These are phyloP conservation scores for Magnolia changhungtana DNA, from an alignment of 164 flowering plant genomes.

Conservation along the genomic window DNA sequence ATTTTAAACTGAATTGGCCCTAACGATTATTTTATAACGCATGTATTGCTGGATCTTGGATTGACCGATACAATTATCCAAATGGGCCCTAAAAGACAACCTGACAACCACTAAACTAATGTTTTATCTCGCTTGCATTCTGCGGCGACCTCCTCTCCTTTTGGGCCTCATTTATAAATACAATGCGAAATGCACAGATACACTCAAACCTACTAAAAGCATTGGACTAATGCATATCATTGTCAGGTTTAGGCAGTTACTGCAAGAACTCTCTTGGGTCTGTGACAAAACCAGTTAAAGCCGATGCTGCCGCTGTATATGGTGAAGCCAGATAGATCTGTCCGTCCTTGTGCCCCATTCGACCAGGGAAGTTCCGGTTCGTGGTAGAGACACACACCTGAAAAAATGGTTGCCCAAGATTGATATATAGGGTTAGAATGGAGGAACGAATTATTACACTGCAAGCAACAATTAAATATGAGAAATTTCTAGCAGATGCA, in stretches of 20 bases:
- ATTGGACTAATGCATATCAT: neutral
- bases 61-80: too few species aligned
- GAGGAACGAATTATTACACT: neutral
- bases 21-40: too few species aligned
- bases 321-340: constrained; percentile 96
- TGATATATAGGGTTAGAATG: neutral
- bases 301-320: constrained; percentile 95
- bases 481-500: neutral
- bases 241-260: constrained; percentile 18
- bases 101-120: too few species aligned
- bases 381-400: constrained; percentile 98
- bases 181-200: too few species aligned
- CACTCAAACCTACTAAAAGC: neutral
- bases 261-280: constrained; percentile 89
- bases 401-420: constrained; percentile 1
- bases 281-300: constrained; percentile 92
- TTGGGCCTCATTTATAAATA: too few species aligned
- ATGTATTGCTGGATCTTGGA: too few species aligned
- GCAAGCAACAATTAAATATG: neutral
- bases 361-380: constrained; percentile 94
- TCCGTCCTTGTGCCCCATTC: constrained; percentile 70
- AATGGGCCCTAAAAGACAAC: too few species aligned
- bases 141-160: too few species aligned
- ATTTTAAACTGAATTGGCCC: too few species aligned
- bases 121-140: too few species aligned